Base-by-base conservation (phyloP, 129 eudicot genomes). In the Kitagawia praeruptora region DNA sequence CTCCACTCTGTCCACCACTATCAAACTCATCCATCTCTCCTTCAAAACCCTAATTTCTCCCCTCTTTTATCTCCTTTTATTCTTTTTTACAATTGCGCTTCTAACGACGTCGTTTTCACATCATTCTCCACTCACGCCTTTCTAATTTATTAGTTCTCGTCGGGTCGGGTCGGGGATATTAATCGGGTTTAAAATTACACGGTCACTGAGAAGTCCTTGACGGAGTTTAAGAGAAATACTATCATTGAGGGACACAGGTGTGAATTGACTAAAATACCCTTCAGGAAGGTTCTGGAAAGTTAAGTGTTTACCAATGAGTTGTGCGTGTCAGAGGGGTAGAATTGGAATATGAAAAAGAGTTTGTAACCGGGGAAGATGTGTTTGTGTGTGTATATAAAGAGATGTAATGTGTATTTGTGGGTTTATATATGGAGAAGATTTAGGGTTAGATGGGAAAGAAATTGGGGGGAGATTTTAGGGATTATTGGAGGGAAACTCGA, bases 1-100 rank as follows among this genome's bases (percentile, higher is more conserved):
- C 93, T 10, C 82, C 91, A 51, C 97, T 89, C 75, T 45, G 77
- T 45, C 82, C 89, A 67, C 76, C 66, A 25, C 77, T 74, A 27
- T 74, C 77, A 74, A 71, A 73, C 70, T 88, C 92, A 80, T 90
- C 97, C 97, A 92, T 92, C 77, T 83, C 75, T 71, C 34, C 34
- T 23, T 74, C 40, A 31, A 74, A 74, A 74, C 77, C 56, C 77
- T 74, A 74, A 45, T 51, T 42, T 27, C 16, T 2, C 13, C 56
- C 38, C 46, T 25, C 1, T n/a, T 54, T 1, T 16, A 1, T 40
- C 47, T 31, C 34, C 34, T 31, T 31, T 31, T 31, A 31, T 31
- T 74, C 10, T 25, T 25, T 44, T 3, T 0, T 5, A 8, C 34
- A 23, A 28, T 75, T 37, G 74, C 6, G 13, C 78, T 80, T 47